These are phyloP conservation scores for Claviceps sorghi DNA, from an alignment of 2,329 filamentous ascomycete genomes.

Conservation along the genomic window DNA sequence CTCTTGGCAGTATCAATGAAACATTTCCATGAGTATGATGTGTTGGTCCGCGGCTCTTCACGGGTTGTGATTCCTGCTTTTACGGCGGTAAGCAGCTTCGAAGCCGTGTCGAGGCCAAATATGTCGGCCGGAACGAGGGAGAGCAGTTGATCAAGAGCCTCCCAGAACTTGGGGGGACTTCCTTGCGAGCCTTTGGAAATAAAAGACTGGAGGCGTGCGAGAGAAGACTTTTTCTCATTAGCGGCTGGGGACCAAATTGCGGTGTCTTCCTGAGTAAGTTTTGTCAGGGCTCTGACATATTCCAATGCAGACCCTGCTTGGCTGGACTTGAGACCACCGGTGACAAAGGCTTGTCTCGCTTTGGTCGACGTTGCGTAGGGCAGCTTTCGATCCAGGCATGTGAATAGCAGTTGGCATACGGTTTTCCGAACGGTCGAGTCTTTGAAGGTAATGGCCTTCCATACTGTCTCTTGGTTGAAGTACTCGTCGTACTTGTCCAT, in stretches of 20 bases:
- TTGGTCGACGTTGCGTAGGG: slow-evolving; percentile 34
- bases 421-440: slow-evolving; percentile 38
- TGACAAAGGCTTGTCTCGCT: slow-evolving; percentile 48
- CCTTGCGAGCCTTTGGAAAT: slow-evolving; percentile 73
- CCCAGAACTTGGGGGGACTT: slow-evolving; percentile 61
- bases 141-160: slow-evolving; percentile 48
- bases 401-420: slow-evolving; percentile 35
- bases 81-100: slow-evolving; percentile 50
- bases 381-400: slow-evolving; percentile 32
- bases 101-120: slow-evolving; percentile 33
- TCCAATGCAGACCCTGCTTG: slow-evolving; percentile 64
- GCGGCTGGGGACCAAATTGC: slow-evolving; percentile 53
- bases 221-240: slow-evolving; percentile 36
- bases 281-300: slow-evolving; percentile 50
- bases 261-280: slow-evolving; percentile 49
- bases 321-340: slow-evolving; percentile 55
- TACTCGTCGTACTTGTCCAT: slow-evolving; percentile 49
- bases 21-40: slow-evolving; percentile 54
- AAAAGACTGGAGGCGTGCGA: slow-evolving; percentile 51
- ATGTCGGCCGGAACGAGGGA: slow-evolving; percentile 38
- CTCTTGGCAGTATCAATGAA: slow-evolving; percentile 53
- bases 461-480: slow-evolving; percentile 50
- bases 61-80: slow-evolving; percentile 56
- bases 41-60: slow-evolving; percentile 59
- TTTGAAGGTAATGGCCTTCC: slow-evolving; percentile 51